Evolutionary conservation across 2,329 filamentous ascomycete genomes (phyloP).

Genomic region (Leptographium lundbergii): DNA sequence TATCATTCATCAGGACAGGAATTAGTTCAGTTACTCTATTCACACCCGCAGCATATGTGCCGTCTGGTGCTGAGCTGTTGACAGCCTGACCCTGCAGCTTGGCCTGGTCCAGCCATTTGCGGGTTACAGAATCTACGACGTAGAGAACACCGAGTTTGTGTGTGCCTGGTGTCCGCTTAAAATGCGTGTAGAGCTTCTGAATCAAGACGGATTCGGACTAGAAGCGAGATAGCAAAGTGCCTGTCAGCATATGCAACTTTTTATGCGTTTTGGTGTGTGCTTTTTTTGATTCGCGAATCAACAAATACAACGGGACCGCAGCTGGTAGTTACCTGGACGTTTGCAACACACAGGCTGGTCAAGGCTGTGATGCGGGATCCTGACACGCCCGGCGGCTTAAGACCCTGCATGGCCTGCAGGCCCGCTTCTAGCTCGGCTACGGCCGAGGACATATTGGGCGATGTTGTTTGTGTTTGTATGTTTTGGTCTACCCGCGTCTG

Average conservation of each 20-base stretch:
- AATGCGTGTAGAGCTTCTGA: conserved; percentile 92
- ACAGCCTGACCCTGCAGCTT: conserved; percentile 73
- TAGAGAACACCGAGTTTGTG: conserved; percentile 99
- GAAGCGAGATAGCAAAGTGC: neutral
- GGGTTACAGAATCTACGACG: conserved; percentile 99
- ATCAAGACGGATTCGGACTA: conserved; percentile 92
- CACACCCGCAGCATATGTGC: conserved; percentile 88
- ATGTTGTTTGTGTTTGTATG: conserved; percentile 14
- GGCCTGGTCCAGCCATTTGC: conserved; percentile 95
- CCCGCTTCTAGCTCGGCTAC: conserved; percentile 84
- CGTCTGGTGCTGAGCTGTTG: conserved; percentile 70
- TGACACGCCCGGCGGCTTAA: conserved; percentile 90
- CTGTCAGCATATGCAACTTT: neutral
- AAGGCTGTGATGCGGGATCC: conserved; percentile 82
- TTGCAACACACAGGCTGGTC: conserved; percentile 75
- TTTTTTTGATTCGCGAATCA: neutral
- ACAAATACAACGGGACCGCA: neutral
- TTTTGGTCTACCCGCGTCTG: neutral
- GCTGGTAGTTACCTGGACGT: conserved; percentile 66
- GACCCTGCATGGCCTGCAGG: conserved; percentile 78
- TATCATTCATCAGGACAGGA: conserved; percentile 89
- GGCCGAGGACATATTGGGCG: conserved; percentile 54
- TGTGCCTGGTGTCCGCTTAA: conserved; percentile 86
- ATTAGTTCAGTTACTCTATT: conserved; percentile 94
- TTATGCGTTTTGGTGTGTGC: too few species aligned